Conservation (phyloP, 1,139 yeast species). For the Debaryomyces robertsiae region DNA sequence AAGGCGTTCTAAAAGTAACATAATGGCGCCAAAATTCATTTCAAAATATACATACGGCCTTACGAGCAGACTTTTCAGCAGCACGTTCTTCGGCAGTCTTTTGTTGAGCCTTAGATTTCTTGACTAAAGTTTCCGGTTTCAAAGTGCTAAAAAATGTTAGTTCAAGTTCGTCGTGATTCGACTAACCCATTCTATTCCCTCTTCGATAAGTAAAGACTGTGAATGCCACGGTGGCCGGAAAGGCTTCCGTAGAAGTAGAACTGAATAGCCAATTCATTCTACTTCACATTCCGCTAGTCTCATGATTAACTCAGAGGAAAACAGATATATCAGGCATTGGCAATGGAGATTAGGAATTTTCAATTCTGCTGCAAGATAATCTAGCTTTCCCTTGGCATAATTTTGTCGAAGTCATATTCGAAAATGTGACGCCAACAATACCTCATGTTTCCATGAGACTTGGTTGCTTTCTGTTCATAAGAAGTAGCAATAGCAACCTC, state of each 20-base stretch:
- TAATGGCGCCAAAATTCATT: not conserved
- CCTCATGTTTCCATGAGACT: conserved; percentile 4
- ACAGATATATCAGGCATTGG: conserved; percentile 54
- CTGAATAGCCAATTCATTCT: conserved; percentile 53
- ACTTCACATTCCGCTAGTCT: conserved; percentile 29
- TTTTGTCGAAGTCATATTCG: conserved; percentile 10
- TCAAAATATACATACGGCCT: conserved; percentile 72
- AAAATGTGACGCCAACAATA: conserved; percentile 5
- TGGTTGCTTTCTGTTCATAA: not conserved
- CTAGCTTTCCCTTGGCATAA: conserved; percentile 46
- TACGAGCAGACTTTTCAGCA: conserved; percentile 83
- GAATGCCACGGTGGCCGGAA: conserved; percentile 27
- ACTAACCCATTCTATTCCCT: conserved; percentile 4
- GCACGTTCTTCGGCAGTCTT: conserved; percentile 86
- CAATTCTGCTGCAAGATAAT: conserved; percentile 45
- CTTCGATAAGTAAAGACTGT: conserved; percentile 7
- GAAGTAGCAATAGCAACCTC: conserved; percentile 3
- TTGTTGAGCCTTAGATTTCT: conserved; percentile 91
- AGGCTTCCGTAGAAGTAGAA: conserved; percentile 33
- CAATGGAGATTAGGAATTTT: conserved; percentile 33
- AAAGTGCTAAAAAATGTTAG: conserved; percentile 48
- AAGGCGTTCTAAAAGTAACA: conserved; percentile 9
- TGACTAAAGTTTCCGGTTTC: conserved; percentile 92
- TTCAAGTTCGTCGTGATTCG: conserved; percentile 17
- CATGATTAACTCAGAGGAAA: conserved; percentile 45